Evolutionary conservation across 139 green algal species (phyloP).

Genomic region (Chlorella sorokiniana): DNA sequence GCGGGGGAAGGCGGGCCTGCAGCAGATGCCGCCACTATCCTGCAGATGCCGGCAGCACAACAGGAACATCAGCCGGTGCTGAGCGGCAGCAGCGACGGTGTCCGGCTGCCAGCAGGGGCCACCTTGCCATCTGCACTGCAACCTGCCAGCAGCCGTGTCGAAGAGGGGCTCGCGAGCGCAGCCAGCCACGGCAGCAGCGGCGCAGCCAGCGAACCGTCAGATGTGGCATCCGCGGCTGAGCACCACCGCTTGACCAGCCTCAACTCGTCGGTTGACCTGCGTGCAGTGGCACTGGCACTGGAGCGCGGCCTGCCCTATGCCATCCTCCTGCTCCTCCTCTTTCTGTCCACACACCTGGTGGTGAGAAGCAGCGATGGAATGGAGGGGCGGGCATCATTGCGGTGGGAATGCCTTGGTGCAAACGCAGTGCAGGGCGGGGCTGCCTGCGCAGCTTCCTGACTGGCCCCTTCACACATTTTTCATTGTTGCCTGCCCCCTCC

Average conservation of each 20-base stretch:
- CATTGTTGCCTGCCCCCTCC: background rate
- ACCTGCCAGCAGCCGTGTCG: background rate
- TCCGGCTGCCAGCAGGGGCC: background rate
- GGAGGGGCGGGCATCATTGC: too few relatives aligned
- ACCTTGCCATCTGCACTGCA: background rate
- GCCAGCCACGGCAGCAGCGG: background rate
- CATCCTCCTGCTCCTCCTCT: constrained; percentile 49
- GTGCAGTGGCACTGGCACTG: constrained; percentile 22
- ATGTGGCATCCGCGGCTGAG: constrained; percentile 1
- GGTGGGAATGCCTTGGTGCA: too few relatives aligned
- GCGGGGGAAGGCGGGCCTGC: background rate
- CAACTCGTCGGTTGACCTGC: constrained; percentile 5
- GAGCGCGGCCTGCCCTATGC: constrained; percentile 53
- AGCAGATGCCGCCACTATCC: background rate
- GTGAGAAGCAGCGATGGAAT: background rate
- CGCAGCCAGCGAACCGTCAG: background rate
- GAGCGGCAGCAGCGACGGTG: background rate
- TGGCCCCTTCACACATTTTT: too few relatives aligned
- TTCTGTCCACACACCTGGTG: constrained; percentile 42
- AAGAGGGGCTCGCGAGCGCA: background rate
- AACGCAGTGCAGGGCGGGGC: too few relatives aligned
- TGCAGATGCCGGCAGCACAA: background rate
- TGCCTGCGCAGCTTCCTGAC: too few relatives aligned
- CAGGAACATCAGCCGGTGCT: background rate
- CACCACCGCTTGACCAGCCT: constrained; percentile 15